These are phyloP conservation scores for Chaetomium olivaceum DNA, from an alignment of 2,329 filamentous ascomycete species.

Conservation along the genomic window DNA sequence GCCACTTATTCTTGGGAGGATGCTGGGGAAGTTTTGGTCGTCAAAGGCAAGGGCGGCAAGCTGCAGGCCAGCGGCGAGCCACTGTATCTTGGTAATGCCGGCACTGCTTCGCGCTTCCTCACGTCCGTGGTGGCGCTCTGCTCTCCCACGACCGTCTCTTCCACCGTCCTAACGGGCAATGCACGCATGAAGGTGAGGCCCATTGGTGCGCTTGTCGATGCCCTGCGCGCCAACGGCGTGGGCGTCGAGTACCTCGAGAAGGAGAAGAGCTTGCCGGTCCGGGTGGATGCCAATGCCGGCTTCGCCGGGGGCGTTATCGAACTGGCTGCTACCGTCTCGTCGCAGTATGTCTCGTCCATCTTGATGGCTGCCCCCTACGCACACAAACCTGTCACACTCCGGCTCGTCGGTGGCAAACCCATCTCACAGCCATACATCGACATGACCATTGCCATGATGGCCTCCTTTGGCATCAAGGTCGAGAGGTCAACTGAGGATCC, in stretches of 20 bases:
- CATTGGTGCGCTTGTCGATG: conserved; percentile 90
- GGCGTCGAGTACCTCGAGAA: conserved; percentile 81
- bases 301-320: conserved; percentile 86
- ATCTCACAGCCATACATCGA: conserved; percentile 98
- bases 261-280: conserved; percentile 79
- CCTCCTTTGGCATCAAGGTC: conserved; percentile 81
- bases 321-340: conserved; percentile 91
- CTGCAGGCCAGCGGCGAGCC: conserved; percentile 73
- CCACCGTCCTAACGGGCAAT: conserved; percentile 87
- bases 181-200: conserved; percentile 94
- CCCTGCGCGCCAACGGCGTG: conserved; percentile 84
- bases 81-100: conserved; percentile 93
- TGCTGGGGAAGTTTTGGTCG: conserved; percentile 84
- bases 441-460: conserved; percentile 99
- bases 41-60: conserved; percentile 86
- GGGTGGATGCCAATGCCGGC: conserved; percentile 78
- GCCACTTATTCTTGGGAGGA: conserved; percentile 93
- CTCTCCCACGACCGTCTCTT: conserved; percentile 61
- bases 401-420: conserved; percentile 91
- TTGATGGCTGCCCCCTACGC: conserved; percentile 97
- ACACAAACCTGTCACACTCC: conserved; percentile 86
- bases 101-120: conserved; percentile 91
- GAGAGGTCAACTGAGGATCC: conserved; percentile 73
- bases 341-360: conserved; percentile 97
- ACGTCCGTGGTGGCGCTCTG: conserved; percentile 89